Evolutionary conservation across 805 yeast species (phyloP).

Genomic region (Zygoascus ofunaensis): DNA sequence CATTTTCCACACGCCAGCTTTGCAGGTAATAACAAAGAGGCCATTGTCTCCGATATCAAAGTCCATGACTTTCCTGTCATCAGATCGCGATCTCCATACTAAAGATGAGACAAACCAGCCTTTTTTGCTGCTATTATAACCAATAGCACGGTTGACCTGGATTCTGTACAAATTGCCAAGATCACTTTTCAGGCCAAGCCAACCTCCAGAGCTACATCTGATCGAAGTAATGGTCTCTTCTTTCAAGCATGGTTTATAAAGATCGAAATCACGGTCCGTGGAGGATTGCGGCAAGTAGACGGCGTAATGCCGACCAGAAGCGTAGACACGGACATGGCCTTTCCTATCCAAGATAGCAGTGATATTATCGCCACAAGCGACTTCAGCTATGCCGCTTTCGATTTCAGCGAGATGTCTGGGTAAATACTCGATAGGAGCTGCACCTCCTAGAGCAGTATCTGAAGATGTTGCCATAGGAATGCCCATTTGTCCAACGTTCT

Average conservation of each 20-base stretch:
- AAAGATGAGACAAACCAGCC: constrained; percentile 9
- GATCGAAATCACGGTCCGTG: constrained; percentile 12
- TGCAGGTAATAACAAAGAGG: constrained; percentile 55
- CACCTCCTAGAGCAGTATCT: constrained; percentile 16
- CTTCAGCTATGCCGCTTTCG: constrained; percentile 43
- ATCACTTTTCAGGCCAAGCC: constrained; percentile 19
- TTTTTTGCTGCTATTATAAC: constrained; percentile 1
- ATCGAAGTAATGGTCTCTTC: constrained; percentile 16
- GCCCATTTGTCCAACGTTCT: constrained; percentile 78
- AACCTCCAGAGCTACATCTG: constrained; percentile 16
- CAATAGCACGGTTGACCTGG: constrained; percentile 16
- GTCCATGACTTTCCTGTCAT: constrained; percentile 51
- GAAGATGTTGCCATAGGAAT: constrained; percentile 21
- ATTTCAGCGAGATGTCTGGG: constrained; percentile 38
- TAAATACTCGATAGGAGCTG: constrained; percentile 22
- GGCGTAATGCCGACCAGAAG: constrained; percentile 48
- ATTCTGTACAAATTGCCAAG: constrained; percentile 19
- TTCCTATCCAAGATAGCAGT: constrained; percentile 54
- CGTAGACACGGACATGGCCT: constrained; percentile 55
- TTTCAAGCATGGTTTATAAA: constrained; percentile 9
- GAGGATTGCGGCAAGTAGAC: constrained; percentile 24
- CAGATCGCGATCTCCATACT: constrained; percentile 29
- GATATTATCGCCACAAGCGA: constrained; percentile 56
- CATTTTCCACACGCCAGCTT: constrained; percentile 50
- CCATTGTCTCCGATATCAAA: constrained; percentile 64